Conservation (phyloP, 169 alveolate genomes). For the Eimeria tenella region DNA sequence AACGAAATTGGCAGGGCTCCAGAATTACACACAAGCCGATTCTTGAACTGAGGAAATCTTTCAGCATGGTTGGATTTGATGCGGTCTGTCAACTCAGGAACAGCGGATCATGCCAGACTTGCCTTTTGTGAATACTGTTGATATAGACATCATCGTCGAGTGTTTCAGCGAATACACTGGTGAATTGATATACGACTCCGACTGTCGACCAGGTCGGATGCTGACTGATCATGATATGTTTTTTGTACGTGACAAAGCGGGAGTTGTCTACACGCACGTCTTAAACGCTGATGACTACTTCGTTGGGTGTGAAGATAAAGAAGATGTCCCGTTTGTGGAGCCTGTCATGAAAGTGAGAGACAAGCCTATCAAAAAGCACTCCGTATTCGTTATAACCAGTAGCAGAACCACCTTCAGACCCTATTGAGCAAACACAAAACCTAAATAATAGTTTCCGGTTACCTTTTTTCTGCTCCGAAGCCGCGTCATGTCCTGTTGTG, state of each 20-base stretch:
- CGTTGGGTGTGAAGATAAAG: conserved; percentile 37
- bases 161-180: conserved; percentile 69
- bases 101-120: conserved; percentile 52
- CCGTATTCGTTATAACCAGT: no score
- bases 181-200: conserved; percentile 71
- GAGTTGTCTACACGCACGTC: conserved; percentile 33
- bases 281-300: conserved; percentile 73
- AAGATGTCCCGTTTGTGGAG: conserved; percentile 40
- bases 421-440: no score
- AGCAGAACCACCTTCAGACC: no score
- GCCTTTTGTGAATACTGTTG: conserved; percentile 46
- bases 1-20: no score
- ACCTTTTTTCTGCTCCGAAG: no score
- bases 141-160: conserved; percentile 49
- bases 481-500: neutral
- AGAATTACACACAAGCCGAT: no score
- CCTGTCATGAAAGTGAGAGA: conserved; percentile 47
- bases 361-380: neutral
- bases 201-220: conserved; percentile 61
- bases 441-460: no score
- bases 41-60: no score
- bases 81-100: conserved; percentile 10
- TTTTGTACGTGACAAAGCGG: conserved; percentile 25
- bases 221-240: conserved; percentile 73
- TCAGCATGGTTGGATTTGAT: no score